Evolutionary conservation across 163 green algal genomes (phyloP), one percentile per base, ranked within the genome.

Genomic region (Scenedesmus sp.): DNA sequence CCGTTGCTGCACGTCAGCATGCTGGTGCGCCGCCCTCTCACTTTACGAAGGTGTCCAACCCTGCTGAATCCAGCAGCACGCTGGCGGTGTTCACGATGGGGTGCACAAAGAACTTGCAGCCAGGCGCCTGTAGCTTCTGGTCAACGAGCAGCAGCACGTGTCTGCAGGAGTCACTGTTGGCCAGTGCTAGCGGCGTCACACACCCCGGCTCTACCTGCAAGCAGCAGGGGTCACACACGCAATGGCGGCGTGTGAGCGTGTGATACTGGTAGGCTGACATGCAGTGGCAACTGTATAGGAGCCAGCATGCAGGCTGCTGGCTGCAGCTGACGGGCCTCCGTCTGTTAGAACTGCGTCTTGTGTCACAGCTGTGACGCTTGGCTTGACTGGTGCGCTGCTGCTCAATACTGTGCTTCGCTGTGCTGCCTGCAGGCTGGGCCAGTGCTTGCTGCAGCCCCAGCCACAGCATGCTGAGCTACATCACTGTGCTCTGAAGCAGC

Each of bases 21-120:
- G 30, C 65, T 40, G 65, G 5, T 76, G 30, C 18, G 59, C 65
- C 49, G 12, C 26, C 3, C 40, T 91, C 85, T 9, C 70, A 96
- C 93, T 72, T 90, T 33, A 97, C 44, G 43, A 94, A 95, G n/a
- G 88, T 83, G 35, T 96, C 95, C 53, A 97, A 89, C 0, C 89
- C 92, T 30, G 61, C 81, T 0, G 91, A 78, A 13, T 80, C 89
- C 65, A 97, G 91, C 37, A 79, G 87, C 35, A 94, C 82, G 43
- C 87, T 95, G 18, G 70, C 42, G 12, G 92, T 94, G 90, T 97
- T 96, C 26, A 94, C 91, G 40, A 96, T 83, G 0, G 95, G 94
- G 87, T 96, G 95, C 85, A 97, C 93, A 83, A 93, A 95, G 86
- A 96, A 92, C 51, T 82, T 61, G 49, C 12, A 79, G 33, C 89